A percentile compares a stretch with the other conserved stretches of the same genome.
These are phyloP conservation scores for Sarocladiaceae sp. DNA, from an alignment of 2,329 filamentous ascomycete species.

Conservation along the genomic window DNA sequence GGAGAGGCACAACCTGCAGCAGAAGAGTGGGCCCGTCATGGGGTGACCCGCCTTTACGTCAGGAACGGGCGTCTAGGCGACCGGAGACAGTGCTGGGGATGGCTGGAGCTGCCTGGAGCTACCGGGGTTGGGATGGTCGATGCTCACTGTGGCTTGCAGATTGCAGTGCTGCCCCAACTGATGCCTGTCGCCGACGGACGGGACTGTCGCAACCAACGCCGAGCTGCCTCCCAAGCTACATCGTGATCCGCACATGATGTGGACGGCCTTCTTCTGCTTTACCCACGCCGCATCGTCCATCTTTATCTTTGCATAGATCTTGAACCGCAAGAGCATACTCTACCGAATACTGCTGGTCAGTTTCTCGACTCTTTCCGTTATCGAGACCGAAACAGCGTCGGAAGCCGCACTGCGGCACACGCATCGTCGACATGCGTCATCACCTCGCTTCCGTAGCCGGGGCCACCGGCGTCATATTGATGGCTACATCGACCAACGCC, in stretches of 20 bases:
- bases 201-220: too few relatives aligned
- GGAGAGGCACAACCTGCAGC: not conserved
- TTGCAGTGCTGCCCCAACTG: not conserved
- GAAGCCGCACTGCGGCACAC: conserved; percentile 5
- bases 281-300: too few relatives aligned
- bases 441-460: conserved; percentile 25
- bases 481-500: conserved; percentile 21
- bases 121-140: not conserved
- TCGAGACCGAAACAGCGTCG: not conserved
- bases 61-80: conserved; percentile 2
- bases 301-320: not conserved
- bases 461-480: conserved; percentile 24
- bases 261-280: not conserved
- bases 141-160: not conserved
- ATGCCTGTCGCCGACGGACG: too few relatives aligned
- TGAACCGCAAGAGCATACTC: not conserved
- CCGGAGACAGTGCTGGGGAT: not conserved
- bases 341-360: not conserved
- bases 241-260: conserved; percentile 4
- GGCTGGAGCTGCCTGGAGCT: not conserved
- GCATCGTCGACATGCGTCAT: conserved; percentile 25
- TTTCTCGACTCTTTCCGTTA: not conserved
- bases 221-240: not conserved
- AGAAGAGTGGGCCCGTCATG: not conserved
- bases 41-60: conserved; percentile 3